Conservation (phyloP, 768 basidiomycete species). For the Epithele typhae region DNA sequence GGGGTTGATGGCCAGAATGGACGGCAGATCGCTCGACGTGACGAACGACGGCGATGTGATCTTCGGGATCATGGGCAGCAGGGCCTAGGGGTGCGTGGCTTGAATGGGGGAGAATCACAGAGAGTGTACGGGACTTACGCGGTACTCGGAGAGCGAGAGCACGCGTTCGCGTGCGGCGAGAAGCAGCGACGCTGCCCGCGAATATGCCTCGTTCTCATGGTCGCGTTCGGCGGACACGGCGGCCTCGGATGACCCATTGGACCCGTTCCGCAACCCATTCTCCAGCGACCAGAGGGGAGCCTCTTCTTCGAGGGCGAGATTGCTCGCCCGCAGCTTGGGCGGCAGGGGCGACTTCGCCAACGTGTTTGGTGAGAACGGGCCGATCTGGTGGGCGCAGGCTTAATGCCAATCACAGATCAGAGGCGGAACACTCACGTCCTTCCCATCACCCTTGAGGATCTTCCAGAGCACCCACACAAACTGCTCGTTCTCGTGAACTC, state of each 20-base stretch:
- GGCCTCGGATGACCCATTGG: too few species aligned
- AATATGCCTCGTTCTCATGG: conserved; percentile 50
- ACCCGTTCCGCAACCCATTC: conserved; percentile 8
- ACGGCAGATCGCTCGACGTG: conserved; percentile 62
- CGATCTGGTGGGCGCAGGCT: conserved; percentile 47
- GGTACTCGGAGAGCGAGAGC: conserved; percentile 71
- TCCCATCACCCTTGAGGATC: conserved; percentile 77
- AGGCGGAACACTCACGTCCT: conserved; percentile 52
- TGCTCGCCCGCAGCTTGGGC: conserved; percentile 67
- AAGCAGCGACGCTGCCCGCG: conserved; percentile 56
- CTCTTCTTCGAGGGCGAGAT: conserved; percentile 66
- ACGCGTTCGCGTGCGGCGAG: conserved; percentile 68
- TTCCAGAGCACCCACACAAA: conserved; percentile 87
- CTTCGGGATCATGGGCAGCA: conserved; percentile 45
- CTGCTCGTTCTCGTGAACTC: conserved; percentile 63
- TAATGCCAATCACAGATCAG: not conserved
- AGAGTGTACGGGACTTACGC: conserved; percentile 38
- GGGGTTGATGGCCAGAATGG: conserved; percentile 65
- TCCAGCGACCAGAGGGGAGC: conserved; percentile 6
- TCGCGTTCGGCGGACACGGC: conserved; percentile 46
- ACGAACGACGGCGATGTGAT: conserved; percentile 48
- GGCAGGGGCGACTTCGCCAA: conserved; percentile 73
- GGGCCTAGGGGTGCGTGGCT: conserved; percentile 32
- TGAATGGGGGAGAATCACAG: not conserved
- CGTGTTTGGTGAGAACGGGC: conserved; percentile 73